Percentiles rank a stretch among this genome's conserved stretches.
Conservation (phyloP, 345 rosid species). For the Eucalyptus erythrocorys region DNA sequence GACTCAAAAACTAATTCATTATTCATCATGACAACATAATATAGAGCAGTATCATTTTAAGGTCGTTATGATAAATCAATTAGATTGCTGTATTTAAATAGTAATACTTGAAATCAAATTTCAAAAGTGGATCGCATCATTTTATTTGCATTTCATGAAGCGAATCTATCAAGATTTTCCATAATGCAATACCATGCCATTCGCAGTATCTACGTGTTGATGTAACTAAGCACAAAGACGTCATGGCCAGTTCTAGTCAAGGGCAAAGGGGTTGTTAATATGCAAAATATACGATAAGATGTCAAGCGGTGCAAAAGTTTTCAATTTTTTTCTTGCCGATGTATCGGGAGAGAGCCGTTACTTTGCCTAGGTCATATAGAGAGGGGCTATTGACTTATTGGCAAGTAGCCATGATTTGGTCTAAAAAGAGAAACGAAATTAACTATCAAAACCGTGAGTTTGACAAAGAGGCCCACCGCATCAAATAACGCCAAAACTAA, state of each 20-base stretch:
- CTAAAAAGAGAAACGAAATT: background rate
- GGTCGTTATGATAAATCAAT: background rate
- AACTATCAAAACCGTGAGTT: background rate
- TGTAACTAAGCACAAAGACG: background rate
- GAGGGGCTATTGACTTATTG: background rate
- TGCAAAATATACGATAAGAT: background rate
- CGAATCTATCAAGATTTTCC: background rate
- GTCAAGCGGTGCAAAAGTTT: background rate
- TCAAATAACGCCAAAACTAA: background rate
- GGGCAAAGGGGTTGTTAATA: background rate
- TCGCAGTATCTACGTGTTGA: background rate
- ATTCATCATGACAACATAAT: rapidly evolving
- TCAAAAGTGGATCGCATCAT: rapidly evolving
- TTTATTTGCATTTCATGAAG: background rate
- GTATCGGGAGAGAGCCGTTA: background rate
- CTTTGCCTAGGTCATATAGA: background rate
- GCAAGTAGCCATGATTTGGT: background rate
- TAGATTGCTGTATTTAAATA: background rate
- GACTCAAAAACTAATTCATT: rapidly evolving
- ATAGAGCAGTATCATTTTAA: rapidly evolving
- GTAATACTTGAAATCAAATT: background rate
- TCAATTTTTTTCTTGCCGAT: background rate
- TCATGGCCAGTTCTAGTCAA: background rate
- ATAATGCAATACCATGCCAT: background rate
- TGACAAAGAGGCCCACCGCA: background rate